Evolutionary conservation across 306 rosid species (phyloP), one percentile per base, ranked within the genome.

Genomic region (Ochetophila trinervis): DNA sequence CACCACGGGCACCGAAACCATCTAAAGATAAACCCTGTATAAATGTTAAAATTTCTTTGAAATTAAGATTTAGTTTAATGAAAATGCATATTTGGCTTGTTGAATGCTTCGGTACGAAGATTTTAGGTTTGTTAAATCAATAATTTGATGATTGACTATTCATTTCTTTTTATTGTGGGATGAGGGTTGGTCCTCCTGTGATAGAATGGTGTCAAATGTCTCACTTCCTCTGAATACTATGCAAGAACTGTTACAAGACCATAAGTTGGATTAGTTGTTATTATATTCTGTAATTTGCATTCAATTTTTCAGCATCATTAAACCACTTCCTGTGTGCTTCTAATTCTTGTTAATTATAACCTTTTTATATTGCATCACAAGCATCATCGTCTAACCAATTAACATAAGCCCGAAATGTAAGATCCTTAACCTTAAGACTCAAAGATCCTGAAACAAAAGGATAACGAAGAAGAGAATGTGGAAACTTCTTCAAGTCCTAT

Each of bases 381-480:
- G 80, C 68, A 59, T 74, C 83, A 59, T 70, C 85, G 62, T 63
- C 53, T 55, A 70, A 58, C 68, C 63, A 50, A 55, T 79, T 89
- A 55, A 77, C 69, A 19, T 79, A 61, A 18, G 88, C 87, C 20
- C 85, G 79, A 62, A 82, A 89, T 66, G 74, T 82, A 55, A 86
- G 98, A 79, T 76, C 86, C 5, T 76, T 92, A 57, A 85, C 72
- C 70, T 66, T 42, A 8, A 24, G 71, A 35, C 83, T 89, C 56
- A 89, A 85, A 76, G 81, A 80, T 65, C 64, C 85, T 66, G 92
- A 89, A 54, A 60, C 78, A 20, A 77, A 80, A 76, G 12, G 48
- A 44, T 51, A 14, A 37, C 8, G 7, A 63, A 42, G 23, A 8
- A 67, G 19, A 18, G 8, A 59, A 10, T 19, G 30, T 4, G 9